Conservation (phyloP, 148 eudicot species). For the Vaccinium vitisidaea region DNA sequence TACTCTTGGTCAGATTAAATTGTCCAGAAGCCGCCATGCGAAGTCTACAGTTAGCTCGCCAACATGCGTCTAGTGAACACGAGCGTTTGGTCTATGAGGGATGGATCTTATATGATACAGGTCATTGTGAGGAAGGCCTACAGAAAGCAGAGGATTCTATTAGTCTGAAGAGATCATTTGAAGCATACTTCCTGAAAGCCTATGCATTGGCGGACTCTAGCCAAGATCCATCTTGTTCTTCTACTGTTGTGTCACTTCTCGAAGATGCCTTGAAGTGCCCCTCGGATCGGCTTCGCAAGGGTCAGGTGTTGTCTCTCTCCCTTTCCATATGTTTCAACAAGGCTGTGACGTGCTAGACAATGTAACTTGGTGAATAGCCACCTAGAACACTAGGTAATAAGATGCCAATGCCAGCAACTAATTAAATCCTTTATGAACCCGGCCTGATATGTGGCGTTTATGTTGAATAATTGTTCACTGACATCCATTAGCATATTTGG, state of each 20-base stretch:
- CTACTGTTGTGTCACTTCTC: slow-evolving; percentile 79
- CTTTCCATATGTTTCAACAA: neutral
- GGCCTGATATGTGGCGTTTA: neutral
- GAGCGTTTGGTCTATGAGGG: slow-evolving; percentile 95
- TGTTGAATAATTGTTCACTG: neutral
- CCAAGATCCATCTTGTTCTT: slow-evolving; percentile 74
- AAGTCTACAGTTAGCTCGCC: slow-evolving; percentile 91
- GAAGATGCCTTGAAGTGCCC: slow-evolving; percentile 97
- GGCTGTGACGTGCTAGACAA: slow-evolving; percentile 1
- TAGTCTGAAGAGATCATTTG: slow-evolving; percentile 82
- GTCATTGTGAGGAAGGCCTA: slow-evolving; percentile 92
- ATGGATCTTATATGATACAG: slow-evolving; percentile 97
- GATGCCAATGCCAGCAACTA: neutral
- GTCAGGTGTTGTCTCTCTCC: slow-evolving; percentile 64
- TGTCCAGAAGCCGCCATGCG: slow-evolving; percentile 99
- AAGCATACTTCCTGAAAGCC: slow-evolving; percentile 95
- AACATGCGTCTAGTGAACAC: slow-evolving; percentile 69
- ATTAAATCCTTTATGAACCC: neutral
- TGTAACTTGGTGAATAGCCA: neutral
- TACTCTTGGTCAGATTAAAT: slow-evolving; percentile 58
- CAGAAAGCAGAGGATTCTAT: slow-evolving; percentile 91
- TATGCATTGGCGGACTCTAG: slow-evolving; percentile 94
- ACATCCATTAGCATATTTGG: neutral
- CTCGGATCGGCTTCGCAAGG: slow-evolving; percentile 97
- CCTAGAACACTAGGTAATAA: neutral